Conservation (phyloP, 1,284 basidiomycete genomes). For the Marasmius tenuissimus region DNA sequence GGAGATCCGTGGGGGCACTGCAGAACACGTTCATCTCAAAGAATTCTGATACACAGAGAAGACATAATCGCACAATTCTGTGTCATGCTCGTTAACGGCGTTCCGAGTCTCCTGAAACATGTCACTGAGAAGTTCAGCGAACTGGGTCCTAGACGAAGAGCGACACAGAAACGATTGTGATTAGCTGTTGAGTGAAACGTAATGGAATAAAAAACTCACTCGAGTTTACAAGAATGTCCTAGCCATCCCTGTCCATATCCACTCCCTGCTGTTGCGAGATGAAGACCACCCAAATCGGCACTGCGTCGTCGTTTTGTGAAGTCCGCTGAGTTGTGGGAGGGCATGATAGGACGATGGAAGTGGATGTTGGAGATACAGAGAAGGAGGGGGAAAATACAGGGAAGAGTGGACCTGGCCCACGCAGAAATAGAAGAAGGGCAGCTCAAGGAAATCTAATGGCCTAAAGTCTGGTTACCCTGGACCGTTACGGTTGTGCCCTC, state of each 20-base stretch:
- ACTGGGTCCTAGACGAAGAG: constrained; percentile 36
- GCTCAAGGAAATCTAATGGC: not conserved
- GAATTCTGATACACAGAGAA: not conserved
- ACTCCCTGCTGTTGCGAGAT: constrained; percentile 68
- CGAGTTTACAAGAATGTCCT: constrained; percentile 55
- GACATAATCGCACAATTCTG: constrained; percentile 38
- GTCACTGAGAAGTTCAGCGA: constrained; percentile 79
- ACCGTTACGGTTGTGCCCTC: not conserved
- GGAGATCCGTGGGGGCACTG: constrained; percentile 32
- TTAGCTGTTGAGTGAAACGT: constrained; percentile 2
- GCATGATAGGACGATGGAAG: not conserved
- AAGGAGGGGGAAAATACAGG: not conserved
- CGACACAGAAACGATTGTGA: constrained; percentile 8
- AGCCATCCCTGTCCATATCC: constrained; percentile 75
- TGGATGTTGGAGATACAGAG: not conserved
- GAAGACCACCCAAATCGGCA: constrained; percentile 83
- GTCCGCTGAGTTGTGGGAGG: not conserved
- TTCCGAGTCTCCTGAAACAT: constrained; percentile 79
- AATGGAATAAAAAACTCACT: constrained; percentile 42
- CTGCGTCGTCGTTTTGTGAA: constrained; percentile 49
- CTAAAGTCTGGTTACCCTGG: not conserved
- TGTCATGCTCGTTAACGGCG: constrained; percentile 62
- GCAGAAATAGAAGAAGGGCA: not conserved
- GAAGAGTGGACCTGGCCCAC: not conserved
- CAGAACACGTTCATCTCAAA: constrained; percentile 7